Conservation (phyloP, 306 rosid genomes). For the Vicia faba region DNA sequence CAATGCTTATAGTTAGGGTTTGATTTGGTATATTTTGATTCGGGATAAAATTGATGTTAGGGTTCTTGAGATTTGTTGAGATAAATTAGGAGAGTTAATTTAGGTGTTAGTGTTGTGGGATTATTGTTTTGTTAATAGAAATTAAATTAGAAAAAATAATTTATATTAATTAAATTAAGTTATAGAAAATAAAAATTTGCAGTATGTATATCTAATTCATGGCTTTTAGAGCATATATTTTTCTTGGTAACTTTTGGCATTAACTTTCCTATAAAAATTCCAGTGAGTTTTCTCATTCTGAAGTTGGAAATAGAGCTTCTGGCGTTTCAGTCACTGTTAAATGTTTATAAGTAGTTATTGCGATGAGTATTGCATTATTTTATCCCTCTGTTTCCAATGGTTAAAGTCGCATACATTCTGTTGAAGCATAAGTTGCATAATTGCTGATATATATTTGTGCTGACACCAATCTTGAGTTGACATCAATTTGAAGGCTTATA, state of each 20-base stretch:
- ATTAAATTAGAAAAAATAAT: too few species aligned
- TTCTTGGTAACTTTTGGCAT: constrained; percentile 22
- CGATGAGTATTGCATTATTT: constrained; percentile 27
- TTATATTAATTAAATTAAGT: too few species aligned
- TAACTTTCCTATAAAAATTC: constrained; percentile 25
- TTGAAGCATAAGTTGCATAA: not conserved
- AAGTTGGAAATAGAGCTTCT: constrained; percentile 19
- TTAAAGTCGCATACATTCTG: constrained; percentile 10
- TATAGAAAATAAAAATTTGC: too few species aligned
- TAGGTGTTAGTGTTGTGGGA: too few species aligned
- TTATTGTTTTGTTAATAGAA: too few species aligned
- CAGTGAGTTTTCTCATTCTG: constrained; percentile 23
- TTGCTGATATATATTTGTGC: not conserved
- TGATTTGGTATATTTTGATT: too few species aligned
- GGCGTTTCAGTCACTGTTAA: constrained; percentile 17
- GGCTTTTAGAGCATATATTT: constrained; percentile 16
- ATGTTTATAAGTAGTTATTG: constrained; percentile 19
- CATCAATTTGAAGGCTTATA: constrained; percentile 21
- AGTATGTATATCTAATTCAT: constrained; percentile 52
- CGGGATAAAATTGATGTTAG: too few species aligned
- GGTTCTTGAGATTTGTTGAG: too few species aligned
- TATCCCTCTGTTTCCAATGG: constrained; percentile 25
- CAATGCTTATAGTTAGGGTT: too few species aligned
- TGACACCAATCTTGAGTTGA: constrained; percentile 8
- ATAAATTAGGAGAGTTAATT: too few species aligned